Evolutionary conservation across 371 early-diverging fungal genomes (phyloP).

Genomic region (Mucor indicus): DNA sequence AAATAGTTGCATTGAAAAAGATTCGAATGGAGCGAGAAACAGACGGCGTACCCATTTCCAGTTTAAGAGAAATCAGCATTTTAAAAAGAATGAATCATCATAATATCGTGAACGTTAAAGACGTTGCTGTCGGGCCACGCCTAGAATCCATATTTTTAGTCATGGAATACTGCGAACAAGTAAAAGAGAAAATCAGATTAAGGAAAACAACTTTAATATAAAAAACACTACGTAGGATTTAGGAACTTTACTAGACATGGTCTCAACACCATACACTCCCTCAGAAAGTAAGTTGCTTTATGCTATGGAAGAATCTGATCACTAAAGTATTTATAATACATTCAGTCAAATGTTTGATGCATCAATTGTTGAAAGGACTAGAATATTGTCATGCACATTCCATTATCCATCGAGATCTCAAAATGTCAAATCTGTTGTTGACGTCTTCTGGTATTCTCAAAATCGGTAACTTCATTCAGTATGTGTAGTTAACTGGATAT

Average conservation of each 20-base stretch:
- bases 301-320: too few species aligned
- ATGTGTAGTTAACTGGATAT: not conserved
- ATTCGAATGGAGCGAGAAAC: conserved; percentile 83
- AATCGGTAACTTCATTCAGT: conserved; percentile 44
- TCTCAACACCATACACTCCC: conserved; percentile 55
- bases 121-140: conserved; percentile 70
- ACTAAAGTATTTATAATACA: not conserved
- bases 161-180: conserved; percentile 80
- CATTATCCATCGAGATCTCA: conserved; percentile 83
- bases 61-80: conserved; percentile 91
- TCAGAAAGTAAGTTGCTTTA: conserved; percentile 67
- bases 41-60: conserved; percentile 78
- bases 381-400: conserved; percentile 76
- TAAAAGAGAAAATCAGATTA: conserved; percentile 20
- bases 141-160: conserved; percentile 71
- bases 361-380: conserved; percentile 73
- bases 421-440: conserved; percentile 82
- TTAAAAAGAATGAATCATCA: conserved; percentile 79
- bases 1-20: conserved; percentile 88
- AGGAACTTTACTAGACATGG: conserved; percentile 63
- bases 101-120: conserved; percentile 84
- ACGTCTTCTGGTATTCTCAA: conserved; percentile 74
- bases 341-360: conserved; percentile 78
- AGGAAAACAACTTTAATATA: too few species aligned
- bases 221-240: conserved; percentile 46